phyloP scores from a whole-genome alignment of 1,284 basidiomycete genomes.

The Sphagnurus paluster region DNA sequence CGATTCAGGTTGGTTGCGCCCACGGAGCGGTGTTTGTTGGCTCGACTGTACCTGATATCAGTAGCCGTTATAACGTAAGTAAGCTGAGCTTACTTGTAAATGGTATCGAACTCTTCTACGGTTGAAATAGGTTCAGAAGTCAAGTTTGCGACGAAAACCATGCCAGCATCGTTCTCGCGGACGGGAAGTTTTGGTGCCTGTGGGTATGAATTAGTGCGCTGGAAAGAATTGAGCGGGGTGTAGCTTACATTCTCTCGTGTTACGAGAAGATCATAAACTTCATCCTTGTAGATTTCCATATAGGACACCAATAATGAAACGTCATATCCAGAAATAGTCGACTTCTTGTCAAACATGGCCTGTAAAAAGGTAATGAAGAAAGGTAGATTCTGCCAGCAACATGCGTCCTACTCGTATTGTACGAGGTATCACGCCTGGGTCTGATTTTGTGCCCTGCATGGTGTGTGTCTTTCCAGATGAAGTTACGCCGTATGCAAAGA shows the following conservation, averaged over 20 bases:
- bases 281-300: conserved; percentile 87
- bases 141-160: conserved; percentile 80
- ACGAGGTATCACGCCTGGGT: conserved; percentile 81
- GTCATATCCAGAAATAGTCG: conserved; percentile 32
- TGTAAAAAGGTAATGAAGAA: conserved; percentile 22
- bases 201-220: conserved; percentile 7
- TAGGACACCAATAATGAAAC: conserved; percentile 64
- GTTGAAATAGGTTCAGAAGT: conserved; percentile 50
- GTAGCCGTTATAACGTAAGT: neutral
- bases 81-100: conserved; percentile 57
- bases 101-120: conserved; percentile 58
- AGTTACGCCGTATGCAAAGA: conserved; percentile 83
- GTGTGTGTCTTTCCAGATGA: conserved; percentile 85
- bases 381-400: neutral
- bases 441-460: conserved; percentile 71
- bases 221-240: neutral
- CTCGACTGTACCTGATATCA: conserved; percentile 38
- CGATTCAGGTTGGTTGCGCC: conserved; percentile 82
- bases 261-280: conserved; percentile 80
- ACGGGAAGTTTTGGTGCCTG: conserved; percentile 81
- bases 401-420: conserved; percentile 54
- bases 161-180: conserved; percentile 68
- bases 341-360: conserved; percentile 52
- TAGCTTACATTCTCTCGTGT: conserved; percentile 56
- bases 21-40: conserved; percentile 74